Evolutionary conservation across 192 early-diverging fungal species (phyloP).

Genomic region (Coemansia sp.): DNA sequence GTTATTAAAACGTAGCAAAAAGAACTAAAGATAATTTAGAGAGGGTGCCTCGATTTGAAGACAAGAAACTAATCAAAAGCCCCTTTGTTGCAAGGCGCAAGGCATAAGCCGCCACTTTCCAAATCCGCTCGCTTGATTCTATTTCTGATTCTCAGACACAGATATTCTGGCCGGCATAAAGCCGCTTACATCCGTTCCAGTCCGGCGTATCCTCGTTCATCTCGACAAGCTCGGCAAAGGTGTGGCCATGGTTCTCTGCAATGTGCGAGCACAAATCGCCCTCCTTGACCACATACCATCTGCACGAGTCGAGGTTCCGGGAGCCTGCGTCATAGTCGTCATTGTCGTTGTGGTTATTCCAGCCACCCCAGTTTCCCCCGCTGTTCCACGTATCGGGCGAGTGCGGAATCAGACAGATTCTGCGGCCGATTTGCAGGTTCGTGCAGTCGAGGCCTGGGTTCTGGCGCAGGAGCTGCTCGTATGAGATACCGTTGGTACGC

Average conservation of each 20-base stretch:
- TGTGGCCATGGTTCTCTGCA: slow-evolving; percentile 8
- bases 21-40: too few relatives aligned
- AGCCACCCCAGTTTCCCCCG: slow-evolving; percentile 3
- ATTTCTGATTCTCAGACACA: slow-evolving; percentile 16
- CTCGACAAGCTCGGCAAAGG: slow-evolving; percentile 15
- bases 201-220: slow-evolving; percentile 6
- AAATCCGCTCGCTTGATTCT: slow-evolving; percentile 10
- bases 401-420: slow-evolving; percentile 36
- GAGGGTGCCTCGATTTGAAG: too few relatives aligned
- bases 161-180: slow-evolving; percentile 26
- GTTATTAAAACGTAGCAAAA: too few relatives aligned
- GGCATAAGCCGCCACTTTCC: too few relatives aligned
- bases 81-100: too few relatives aligned
- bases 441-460: slow-evolving; percentile 45
- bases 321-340: not conserved
- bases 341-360: not conserved
- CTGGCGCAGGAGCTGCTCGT: slow-evolving; percentile 32
- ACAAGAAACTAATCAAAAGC: too few relatives aligned
- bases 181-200: slow-evolving; percentile 30
- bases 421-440: slow-evolving; percentile 21
- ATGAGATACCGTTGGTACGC: slow-evolving; percentile 25
- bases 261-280: slow-evolving; percentile 43
- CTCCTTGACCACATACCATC: slow-evolving; percentile 25
- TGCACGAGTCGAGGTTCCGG: slow-evolving; percentile 6
- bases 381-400: too few relatives aligned